Evolutionary conservation across 306 rosid genomes (phyloP), one percentile per base, ranked within the genome.

Genomic region (Erythrophleum fordii): DNA sequence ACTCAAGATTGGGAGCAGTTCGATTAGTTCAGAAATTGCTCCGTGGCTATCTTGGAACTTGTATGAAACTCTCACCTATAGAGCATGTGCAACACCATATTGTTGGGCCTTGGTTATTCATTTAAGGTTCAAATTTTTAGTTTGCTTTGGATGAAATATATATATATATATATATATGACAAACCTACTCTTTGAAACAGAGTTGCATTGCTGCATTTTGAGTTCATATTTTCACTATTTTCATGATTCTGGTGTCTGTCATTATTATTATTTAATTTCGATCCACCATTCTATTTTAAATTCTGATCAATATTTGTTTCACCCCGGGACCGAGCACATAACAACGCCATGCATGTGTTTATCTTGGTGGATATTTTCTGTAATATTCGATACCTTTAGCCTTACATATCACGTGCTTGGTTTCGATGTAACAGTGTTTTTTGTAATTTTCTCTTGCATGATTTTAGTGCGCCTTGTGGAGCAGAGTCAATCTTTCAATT

Each of bases 1-100:
- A 86, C 77, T 44, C 90, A 87, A 79, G 88, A 92, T 69, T 86
- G 90, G 92, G 88, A 86, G 69, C 82, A 60, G 52, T 82, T 84
- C 62, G 88, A 92, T 41, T 89, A 86, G 84, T 78, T 83, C 44
- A 72, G 56, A 49, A 62, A 66, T 73, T 68, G 35, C 34, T 17
- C 13, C n/a, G n/a, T 8, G 37, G 12, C 20, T 14, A 41, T 58
- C 18, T 70, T 25, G 56, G 72, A 52, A 75, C 16, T 20, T 18
- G 34, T 45, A 14, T 46, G 52, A 75, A 46, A 37, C 56, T 20
- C 62, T 67, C 55, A 11, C 73, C 13, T 51, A 26, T 8, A 22
- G 37, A 75, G 51, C 82, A 70, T 73, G 41, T 65, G 60, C 70
- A 77, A 20, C 39, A 39, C 39, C 76, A 73, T 80, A 80, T 69